These are phyloP conservation scores for Angomonas deanei DNA, from an alignment of 208 protist genomes.

Conservation along the genomic window DNA sequence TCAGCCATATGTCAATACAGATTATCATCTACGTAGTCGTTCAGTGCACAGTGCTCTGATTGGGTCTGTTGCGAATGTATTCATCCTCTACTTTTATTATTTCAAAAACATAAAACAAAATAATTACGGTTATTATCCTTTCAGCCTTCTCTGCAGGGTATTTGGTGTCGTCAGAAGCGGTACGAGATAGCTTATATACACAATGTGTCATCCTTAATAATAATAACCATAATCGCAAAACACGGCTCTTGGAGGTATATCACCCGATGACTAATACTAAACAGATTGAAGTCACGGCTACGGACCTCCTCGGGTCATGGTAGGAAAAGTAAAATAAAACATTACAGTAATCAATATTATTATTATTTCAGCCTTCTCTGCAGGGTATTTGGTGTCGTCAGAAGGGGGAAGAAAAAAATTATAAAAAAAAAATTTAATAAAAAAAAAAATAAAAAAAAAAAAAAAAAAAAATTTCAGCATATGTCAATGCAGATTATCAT, in stretches of 20 bases:
- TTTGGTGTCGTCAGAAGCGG: not conserved
- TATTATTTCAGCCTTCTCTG: conserved; percentile 3
- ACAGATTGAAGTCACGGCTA: not conserved
- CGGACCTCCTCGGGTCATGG: not conserved
- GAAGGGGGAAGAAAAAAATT: not conserved
- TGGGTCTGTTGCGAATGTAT: no score
- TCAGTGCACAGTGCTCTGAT: no score
- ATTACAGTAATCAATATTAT: not conserved
- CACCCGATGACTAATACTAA: not conserved
- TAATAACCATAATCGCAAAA: no score
- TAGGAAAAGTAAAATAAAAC: not conserved
- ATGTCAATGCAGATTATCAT: no score
- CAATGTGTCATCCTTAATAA: not conserved
- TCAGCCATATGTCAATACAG: no score
- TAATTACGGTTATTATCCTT: no score
- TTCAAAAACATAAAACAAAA: no score
- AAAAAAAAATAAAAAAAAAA: no score
- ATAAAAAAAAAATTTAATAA: no score
- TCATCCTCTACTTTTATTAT: no score
- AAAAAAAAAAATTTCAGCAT: no score
- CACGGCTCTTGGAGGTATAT: not conserved
- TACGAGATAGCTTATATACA: not conserved
- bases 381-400: not conserved
- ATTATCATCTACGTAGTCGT: no score
- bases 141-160: not conserved